Base-by-base conservation (phyloP, 495 filamentous ascomycete genomes). In the Xylaria flabelliformis region DNA sequence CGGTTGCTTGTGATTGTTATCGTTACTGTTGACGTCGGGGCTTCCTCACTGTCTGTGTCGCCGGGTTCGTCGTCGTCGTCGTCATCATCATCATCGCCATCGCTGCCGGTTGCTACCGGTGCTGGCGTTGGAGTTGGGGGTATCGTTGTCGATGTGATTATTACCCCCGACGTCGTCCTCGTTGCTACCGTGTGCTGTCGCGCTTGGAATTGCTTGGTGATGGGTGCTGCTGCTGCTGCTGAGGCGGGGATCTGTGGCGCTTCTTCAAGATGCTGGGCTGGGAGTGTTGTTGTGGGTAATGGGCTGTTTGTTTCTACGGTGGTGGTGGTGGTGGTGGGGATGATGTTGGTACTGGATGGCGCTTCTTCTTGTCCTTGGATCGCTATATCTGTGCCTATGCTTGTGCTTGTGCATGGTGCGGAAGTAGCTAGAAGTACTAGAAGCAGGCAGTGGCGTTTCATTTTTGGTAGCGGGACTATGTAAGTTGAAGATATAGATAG, bases 61-160 rank as follows among this genome's bases (percentile, higher is more conserved):
- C 73, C 75, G 21, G 73, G 73, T 39, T 75, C 70, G 10, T 46
- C n/a, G 12, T 9, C 53, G 10, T 29, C 15, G 15, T n/a, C 24
- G 26, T 9, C 10, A 24, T 5, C 10, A n/a, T n/a, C n/a, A n/a
- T n/a, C 15, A 29, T n/a, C 24, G 26, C 21, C 10, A 24, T 5
- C 10, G 59, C 58, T 21, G n/a, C 19, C 17, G 5, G 58, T 61
- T 39, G 58, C 39, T 39, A 6, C 15, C 19, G 39, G 39, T 1
- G 32, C n/a, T 10, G 61, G 39, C 17, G 41, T 32, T 4, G 64
- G 46, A 26, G 24, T 29, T 17, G 64, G 46, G 0, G 55, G 29
- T 26, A 29, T 51, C 9, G 46, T 15, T 34, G 53, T 53, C 34
- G 64, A 67, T 1, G 48, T 39, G 1, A 42, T 21, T 26, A 50